Percentiles rank a stretch among this genome's conserved stretches.
Evolutionary conservation across 2,329 filamentous ascomycete species (phyloP).

Genomic region (Lojkania enalia): DNA sequence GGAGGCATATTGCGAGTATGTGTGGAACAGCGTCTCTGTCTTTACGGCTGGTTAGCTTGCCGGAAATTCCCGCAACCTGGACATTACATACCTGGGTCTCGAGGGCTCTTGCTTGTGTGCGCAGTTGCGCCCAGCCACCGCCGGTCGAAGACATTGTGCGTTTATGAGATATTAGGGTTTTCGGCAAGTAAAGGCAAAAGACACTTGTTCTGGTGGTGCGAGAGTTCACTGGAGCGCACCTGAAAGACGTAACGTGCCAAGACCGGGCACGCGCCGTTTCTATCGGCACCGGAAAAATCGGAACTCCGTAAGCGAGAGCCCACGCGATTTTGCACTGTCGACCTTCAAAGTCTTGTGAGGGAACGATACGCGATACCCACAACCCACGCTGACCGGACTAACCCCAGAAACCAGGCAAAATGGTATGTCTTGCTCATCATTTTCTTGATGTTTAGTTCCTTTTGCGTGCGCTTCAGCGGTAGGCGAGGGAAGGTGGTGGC

Average conservation of each 20-base stretch:
- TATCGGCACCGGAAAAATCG: slow-evolving; percentile 7
- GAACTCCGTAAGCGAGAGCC: slow-evolving; percentile 12
- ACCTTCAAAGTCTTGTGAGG: slow-evolving; percentile 24
- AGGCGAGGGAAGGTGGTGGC: slow-evolving; percentile 1
- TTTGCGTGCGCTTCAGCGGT: neutral
- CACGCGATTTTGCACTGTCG: slow-evolving; percentile 27
- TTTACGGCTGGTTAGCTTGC: slow-evolving; percentile 47
- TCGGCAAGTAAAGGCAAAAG: slow-evolving; percentile 1
- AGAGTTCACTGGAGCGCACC: neutral
- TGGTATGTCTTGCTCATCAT: slow-evolving; percentile 41
- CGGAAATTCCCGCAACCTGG: slow-evolving; percentile 17
- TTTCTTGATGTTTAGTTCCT: no score
- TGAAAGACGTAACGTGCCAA: slow-evolving; percentile 6
- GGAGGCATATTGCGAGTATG: slow-evolving; percentile 88
- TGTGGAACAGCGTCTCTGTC: slow-evolving; percentile 83
- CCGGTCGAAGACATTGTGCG: slow-evolving; percentile 45
- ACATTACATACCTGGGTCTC: slow-evolving; percentile 79
- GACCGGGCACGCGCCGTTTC: slow-evolving; percentile 6
- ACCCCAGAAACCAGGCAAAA: slow-evolving; percentile 44
- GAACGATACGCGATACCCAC: slow-evolving; percentile 45
- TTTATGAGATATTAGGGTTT: slow-evolving; percentile 3
- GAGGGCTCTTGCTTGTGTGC: slow-evolving; percentile 84
- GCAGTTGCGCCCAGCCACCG: slow-evolving; percentile 83
- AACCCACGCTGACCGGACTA: slow-evolving; percentile 38
- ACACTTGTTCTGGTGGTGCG: slow-evolving; percentile 8